Evolutionary conservation across 495 filamentous ascomycete genomes (phyloP), one percentile per base, ranked within the genome.

Genomic region (Corynascus novoguineensis): DNA sequence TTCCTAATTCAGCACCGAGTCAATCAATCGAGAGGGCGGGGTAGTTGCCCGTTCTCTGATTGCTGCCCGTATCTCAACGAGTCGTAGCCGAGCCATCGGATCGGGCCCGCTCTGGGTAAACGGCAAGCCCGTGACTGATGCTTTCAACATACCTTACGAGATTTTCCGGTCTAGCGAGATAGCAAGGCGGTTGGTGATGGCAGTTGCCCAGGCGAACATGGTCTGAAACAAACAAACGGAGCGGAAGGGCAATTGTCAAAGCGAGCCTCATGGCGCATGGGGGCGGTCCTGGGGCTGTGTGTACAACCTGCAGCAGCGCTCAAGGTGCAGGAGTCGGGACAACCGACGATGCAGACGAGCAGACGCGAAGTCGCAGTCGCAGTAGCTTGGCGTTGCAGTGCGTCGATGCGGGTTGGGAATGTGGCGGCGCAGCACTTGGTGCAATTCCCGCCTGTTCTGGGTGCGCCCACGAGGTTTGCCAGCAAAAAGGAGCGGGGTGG

Each of bases 401-500:
- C 42, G 31, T 48, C 37, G 24, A 12, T 47, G 32, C 29, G 40
- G 42, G 32, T 10, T n/a, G n/a, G n/a, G 53, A 19, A 31, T 24
- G 34, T 46, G 28, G 41, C 41, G 53, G 53, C 53, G 53, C 53
- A 56, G 53, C 53, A 55, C 11, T 19, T 7, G 29, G 52, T 34
- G 53, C 53, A 55, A 48, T 55, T 57, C 54, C 54, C 54, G 54
- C 54, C 35, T 50, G 25, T 50, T 50, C 45, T 42, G 28, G 25
- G 54, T 57, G 54, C n/a, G 54, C 1, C 9, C 25, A 24, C 17
- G 24, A 15, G 24, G n/a, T 19, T 19, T 25, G 35, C 45, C 54
- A 50, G 34, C 54, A 42, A 24, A 27, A 57, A 57, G 24, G 45
- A 50, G 54, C 54, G 54, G 54, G 25, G 45, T 50, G 54, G 54